These are phyloP conservation scores for Lachnellula hyalina DNA, from an alignment of 2,329 filamentous ascomycete genomes.

Conservation along the genomic window DNA sequence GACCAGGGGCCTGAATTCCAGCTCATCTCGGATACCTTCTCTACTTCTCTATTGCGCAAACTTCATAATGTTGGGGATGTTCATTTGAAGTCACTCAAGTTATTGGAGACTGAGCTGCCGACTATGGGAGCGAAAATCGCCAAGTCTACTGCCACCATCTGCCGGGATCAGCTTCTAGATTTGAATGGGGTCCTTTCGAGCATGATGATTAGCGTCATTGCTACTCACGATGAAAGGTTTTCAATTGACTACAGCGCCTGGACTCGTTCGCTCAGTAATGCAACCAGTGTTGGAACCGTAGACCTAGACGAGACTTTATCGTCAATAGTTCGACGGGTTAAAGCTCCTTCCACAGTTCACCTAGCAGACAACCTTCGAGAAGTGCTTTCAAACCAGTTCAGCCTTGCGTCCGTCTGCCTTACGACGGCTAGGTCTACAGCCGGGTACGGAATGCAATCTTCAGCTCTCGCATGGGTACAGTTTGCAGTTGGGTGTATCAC, in stretches of 20 bases:
- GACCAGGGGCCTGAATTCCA: slow-evolving; percentile 31
- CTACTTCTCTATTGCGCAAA: slow-evolving; percentile 50
- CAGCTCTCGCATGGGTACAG: slow-evolving; percentile 65
- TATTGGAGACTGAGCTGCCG: slow-evolving; percentile 61
- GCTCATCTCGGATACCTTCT: slow-evolving; percentile 44
- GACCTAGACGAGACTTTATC: neutral
- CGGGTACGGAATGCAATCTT: slow-evolving; percentile 29
- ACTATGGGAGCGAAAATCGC: slow-evolving; percentile 47
- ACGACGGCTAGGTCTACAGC: slow-evolving; percentile 27
- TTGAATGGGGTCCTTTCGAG: slow-evolving; percentile 32
- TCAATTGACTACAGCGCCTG: neutral
- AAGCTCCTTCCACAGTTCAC: neutral
- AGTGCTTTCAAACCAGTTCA: slow-evolving; percentile 34
- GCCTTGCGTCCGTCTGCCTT: slow-evolving; percentile 26
- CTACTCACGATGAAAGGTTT: slow-evolving; percentile 17
- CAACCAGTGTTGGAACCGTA: neutral
- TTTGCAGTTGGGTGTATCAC: slow-evolving; percentile 69
- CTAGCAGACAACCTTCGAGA: slow-evolving; percentile 10
- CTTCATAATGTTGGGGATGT: slow-evolving; percentile 48
- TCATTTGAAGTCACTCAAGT: slow-evolving; percentile 53
- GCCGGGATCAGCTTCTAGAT: slow-evolving; percentile 42
- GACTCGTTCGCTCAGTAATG: neutral
- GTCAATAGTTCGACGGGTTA: too few species aligned
- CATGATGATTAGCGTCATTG: slow-evolving; percentile 20
- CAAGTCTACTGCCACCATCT: slow-evolving; percentile 30